Evolutionary conservation across 2,329 filamentous ascomycete species (phyloP).

Genomic region (Colletotrichum sp.): DNA sequence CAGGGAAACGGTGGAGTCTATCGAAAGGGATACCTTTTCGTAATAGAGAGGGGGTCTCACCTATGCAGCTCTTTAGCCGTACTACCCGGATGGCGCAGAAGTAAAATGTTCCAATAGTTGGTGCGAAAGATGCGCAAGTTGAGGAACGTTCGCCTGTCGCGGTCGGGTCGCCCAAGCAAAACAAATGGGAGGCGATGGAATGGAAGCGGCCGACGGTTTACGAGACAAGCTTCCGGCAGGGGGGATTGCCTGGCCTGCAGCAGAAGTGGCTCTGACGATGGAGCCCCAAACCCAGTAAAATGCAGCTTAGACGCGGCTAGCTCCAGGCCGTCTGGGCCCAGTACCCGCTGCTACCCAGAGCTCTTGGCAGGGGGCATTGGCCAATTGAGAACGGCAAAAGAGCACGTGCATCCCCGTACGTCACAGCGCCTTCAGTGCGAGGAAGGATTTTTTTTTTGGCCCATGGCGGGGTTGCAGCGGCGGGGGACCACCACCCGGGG

Average conservation of each 20-base stretch:
- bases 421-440: slow-evolving; percentile 2
- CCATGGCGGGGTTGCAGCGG: slow-evolving; percentile 10
- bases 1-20: background rate
- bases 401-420: slow-evolving; percentile 16
- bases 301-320: background rate
- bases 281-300: background rate
- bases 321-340: background rate
- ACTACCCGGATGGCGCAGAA: background rate
- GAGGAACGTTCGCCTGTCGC: slow-evolving; percentile 8
- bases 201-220: slow-evolving; percentile 17
- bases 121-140: background rate
- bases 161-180: slow-evolving; percentile 11
- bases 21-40: background rate
- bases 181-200: slow-evolving; percentile 14
- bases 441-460: background rate
- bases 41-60: background rate
- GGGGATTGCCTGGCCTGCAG: background rate
- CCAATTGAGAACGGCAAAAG: slow-evolving; percentile 7
- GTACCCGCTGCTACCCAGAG: slow-evolving; percentile 5
- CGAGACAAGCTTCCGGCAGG: slow-evolving; percentile 18
- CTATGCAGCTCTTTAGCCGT: background rate
- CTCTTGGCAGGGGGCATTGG: slow-evolving; percentile 12
- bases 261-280: background rate
- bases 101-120: background rate
- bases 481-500: background rate